These are phyloP conservation scores for Golovinomyces cichoracearum DNA, from an alignment of 2,329 filamentous ascomycete species.

Conservation along the genomic window DNA sequence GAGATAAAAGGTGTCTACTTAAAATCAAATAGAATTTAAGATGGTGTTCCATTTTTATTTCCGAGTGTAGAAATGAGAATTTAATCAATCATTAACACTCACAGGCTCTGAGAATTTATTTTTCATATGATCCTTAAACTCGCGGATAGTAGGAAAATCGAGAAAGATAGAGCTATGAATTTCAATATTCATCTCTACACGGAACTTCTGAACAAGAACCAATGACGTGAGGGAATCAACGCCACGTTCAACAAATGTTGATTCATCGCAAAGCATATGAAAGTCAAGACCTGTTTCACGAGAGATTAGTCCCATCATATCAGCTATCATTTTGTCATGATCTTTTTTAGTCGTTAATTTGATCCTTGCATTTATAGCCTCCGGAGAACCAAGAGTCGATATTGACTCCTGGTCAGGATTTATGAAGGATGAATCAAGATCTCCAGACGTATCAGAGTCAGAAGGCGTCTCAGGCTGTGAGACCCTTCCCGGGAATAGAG, in stretches of 20 bases:
- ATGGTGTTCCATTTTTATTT: too few species aligned
- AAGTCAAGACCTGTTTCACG: slow-evolving; percentile 28
- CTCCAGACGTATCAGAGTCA: not conserved
- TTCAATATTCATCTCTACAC: slow-evolving; percentile 30
- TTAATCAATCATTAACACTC: too few species aligned
- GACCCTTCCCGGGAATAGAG: not conserved
- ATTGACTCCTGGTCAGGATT: not conserved
- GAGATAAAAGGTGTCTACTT: too few species aligned
- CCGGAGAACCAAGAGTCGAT: slow-evolving; percentile 8
- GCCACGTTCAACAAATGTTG: slow-evolving; percentile 29
- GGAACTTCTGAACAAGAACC: slow-evolving; percentile 29
- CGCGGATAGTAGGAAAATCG: slow-evolving; percentile 3
- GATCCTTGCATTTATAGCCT: slow-evolving; percentile 24
- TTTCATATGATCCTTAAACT: not conserved
- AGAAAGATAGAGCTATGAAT: slow-evolving; percentile 20
- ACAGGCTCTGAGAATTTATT: slow-evolving; percentile 1
- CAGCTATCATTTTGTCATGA: slow-evolving; percentile 15
- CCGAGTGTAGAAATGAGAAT: too few species aligned
- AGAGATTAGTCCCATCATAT: slow-evolving; percentile 27
- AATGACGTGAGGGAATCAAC: slow-evolving; percentile 36
- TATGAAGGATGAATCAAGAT: not conserved
- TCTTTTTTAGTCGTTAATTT: slow-evolving; percentile 16
- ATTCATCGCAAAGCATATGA: slow-evolving; percentile 29
- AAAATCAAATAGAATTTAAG: too few species aligned
- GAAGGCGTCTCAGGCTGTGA: not conserved